These are phyloP conservation scores for Medicago ruthenica DNA, from an alignment of 306 rosid genomes.

Conservation along the genomic window DNA sequence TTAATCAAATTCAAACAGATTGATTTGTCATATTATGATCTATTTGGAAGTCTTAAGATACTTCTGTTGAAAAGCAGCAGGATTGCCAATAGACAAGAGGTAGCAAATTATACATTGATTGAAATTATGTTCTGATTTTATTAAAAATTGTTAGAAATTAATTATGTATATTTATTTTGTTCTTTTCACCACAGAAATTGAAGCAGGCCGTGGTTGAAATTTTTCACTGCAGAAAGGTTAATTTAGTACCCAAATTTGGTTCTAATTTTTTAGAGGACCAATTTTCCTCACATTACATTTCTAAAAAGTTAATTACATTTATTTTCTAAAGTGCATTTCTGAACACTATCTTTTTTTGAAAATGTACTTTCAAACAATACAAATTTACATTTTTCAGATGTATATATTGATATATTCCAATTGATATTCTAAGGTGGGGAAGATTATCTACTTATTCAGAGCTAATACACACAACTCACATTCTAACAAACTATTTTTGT, in stretches of 20 bases:
- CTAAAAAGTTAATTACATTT: background rate
- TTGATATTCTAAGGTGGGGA: background rate
- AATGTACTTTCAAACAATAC: too few species aligned
- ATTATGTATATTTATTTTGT: constrained; percentile 20
- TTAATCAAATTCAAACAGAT: constrained; percentile 58
- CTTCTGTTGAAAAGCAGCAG: constrained; percentile 67
- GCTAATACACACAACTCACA: constrained; percentile 6
- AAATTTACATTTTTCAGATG: too few species aligned
- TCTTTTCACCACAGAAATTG: constrained; percentile 60
- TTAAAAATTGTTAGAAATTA: background rate
- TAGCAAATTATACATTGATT: constrained; percentile 35
- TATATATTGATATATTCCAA: too few species aligned
- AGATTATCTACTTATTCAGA: background rate
- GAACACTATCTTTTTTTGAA: too few species aligned
- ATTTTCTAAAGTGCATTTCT: too few species aligned
- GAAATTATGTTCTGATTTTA: constrained; percentile 15
- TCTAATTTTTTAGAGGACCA: too few species aligned
- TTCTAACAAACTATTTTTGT: background rate
- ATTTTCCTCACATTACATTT: background rate
- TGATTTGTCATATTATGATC: constrained; percentile 82
- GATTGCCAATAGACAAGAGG: constrained; percentile 78
- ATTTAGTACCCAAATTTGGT: constrained; percentile 12
- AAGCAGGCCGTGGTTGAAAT: constrained; percentile 75
- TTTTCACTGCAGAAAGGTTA: constrained; percentile 75
- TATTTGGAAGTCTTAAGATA: constrained; percentile 83